phyloP scores from a whole-genome alignment of 2,329 filamentous ascomycete genomes.

The Cladophialophora psammophila region DNA sequence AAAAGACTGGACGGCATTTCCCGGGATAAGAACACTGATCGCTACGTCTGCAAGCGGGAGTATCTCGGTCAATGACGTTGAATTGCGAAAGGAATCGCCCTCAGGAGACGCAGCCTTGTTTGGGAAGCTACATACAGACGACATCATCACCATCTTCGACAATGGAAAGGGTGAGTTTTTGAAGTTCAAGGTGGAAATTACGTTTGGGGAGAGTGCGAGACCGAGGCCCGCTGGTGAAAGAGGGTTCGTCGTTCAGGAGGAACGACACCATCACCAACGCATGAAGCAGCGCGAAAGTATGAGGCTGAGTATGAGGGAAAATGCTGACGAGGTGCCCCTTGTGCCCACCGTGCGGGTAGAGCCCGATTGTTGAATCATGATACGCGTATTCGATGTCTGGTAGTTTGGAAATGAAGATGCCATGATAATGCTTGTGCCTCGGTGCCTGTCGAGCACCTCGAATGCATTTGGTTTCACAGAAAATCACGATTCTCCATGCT shows the following conservation, averaged over 20 bases:
- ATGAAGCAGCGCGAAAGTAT: slow-evolving; percentile 37
- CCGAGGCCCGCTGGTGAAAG: slow-evolving; percentile 51
- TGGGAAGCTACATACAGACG: slow-evolving; percentile 76
- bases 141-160: slow-evolving; percentile 76
- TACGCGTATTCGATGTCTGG: not conserved
- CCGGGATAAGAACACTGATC: slow-evolving; percentile 72
- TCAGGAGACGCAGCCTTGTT: slow-evolving; percentile 62
- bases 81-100: slow-evolving; percentile 64
- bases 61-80: slow-evolving; percentile 77
- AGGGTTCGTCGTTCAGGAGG: slow-evolving; percentile 51
- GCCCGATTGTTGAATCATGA: slow-evolving; percentile 6
- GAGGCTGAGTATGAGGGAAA: slow-evolving; percentile 28
- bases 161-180: slow-evolving; percentile 50
- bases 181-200: slow-evolving; percentile 55
- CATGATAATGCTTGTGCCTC: slow-evolving; percentile 1
- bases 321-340: slow-evolving; percentile 14
- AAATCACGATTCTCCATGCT: not conserved
- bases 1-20: slow-evolving; percentile 62
- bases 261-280: slow-evolving; percentile 45
- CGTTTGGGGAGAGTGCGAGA: slow-evolving; percentile 54
- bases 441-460: not conserved
- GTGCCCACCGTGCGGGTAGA: slow-evolving; percentile 10
- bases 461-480: slow-evolving; percentile 3
- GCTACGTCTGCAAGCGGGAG: slow-evolving; percentile 79
- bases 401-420: slow-evolving; percentile 12